These are phyloP conservation scores for Harringtonia lauricola DNA, from an alignment of 2,329 filamentous ascomycete genomes.

Conservation along the genomic window DNA sequence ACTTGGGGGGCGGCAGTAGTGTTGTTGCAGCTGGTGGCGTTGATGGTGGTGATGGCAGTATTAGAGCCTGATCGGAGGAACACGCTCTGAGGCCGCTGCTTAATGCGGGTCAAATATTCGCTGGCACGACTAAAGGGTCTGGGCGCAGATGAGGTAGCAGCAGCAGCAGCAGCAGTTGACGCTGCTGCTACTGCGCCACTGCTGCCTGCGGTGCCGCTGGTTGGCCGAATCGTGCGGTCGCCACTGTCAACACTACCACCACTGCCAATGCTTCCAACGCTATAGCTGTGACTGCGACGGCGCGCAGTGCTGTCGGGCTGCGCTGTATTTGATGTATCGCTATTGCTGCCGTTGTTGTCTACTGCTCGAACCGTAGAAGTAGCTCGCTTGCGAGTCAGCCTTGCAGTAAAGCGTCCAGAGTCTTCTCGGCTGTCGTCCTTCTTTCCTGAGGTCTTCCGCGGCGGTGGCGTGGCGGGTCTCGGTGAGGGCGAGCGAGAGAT, in stretches of 20 bases:
- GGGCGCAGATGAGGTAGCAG: conserved; percentile 15
- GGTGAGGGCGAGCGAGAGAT: conserved; percentile 36
- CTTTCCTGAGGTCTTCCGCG: background rate
- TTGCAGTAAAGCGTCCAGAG: background rate
- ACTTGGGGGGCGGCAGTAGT: background rate
- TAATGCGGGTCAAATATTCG: conserved; percentile 40
- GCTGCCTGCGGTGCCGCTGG: background rate
- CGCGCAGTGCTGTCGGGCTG: background rate
- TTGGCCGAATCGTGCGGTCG: conserved; percentile 2
- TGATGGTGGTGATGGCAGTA: background rate
- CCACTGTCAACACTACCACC: background rate
- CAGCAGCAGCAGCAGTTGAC: background rate
- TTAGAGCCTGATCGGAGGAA: conserved; percentile 25
- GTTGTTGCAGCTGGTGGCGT: background rate
- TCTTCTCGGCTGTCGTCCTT: conserved; percentile 8
- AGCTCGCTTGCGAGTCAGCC: conserved; percentile 7
- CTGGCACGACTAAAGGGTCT: conserved; percentile 32
- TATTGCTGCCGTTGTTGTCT: conserved; percentile 9
- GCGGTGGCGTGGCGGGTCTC: conserved; percentile 19
- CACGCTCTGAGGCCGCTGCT: conserved; percentile 31
- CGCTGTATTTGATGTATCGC: conserved; percentile 8
- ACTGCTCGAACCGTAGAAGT: background rate
- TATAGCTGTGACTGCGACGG: conserved; percentile 15
- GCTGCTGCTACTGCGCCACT: conserved; percentile 3
- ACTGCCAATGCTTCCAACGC: conserved; percentile 1